Evolutionary conservation across 306 rosid genomes (phyloP).

Genomic region (Malus fusca): DNA sequence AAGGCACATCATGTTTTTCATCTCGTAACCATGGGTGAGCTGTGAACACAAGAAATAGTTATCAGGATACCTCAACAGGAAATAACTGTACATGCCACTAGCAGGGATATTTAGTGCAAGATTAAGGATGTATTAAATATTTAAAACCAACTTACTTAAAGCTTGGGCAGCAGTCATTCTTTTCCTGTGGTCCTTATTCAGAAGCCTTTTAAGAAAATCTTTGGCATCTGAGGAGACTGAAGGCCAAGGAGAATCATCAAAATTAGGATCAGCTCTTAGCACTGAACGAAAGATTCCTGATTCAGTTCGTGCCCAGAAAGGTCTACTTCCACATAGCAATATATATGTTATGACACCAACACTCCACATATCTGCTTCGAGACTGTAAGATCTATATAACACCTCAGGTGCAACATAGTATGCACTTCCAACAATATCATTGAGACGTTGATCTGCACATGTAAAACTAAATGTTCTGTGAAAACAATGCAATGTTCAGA

Average conservation of each 20-base stretch:
- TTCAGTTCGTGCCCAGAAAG: constrained; percentile 96
- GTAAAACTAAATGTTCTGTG: constrained; percentile 30
- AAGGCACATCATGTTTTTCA: constrained; percentile 52
- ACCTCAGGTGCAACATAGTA: constrained; percentile 98
- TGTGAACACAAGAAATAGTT: constrained; percentile 37
- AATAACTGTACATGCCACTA: background rate
- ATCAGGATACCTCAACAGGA: background rate
- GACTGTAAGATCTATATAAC: constrained; percentile 83
- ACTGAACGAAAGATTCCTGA: constrained; percentile 97
- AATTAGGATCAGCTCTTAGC: constrained; percentile 87
- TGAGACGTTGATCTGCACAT: constrained; percentile 79
- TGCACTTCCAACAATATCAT: constrained; percentile 96
- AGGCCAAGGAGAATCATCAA: constrained; percentile 92
- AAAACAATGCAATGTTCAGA: background rate
- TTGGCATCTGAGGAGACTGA: constrained; percentile 80
- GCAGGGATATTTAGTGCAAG: constrained; percentile 6
- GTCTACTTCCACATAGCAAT: constrained; percentile 88
- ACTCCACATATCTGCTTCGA: constrained; percentile 96
- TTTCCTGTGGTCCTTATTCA: constrained; percentile 93
- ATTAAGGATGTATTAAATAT: background rate
- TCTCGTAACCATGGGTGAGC: constrained; percentile 95
- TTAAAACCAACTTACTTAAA: constrained; percentile 37
- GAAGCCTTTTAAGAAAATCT: constrained; percentile 86
- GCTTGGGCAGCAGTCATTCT: constrained; percentile 98
- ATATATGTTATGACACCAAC: constrained; percentile 91